A percentile compares a stretch with the other conserved stretches of the same genome.
Conservation (phyloP, 2,329 filamentous ascomycete genomes). For the Ophiostoma montium region DNA sequence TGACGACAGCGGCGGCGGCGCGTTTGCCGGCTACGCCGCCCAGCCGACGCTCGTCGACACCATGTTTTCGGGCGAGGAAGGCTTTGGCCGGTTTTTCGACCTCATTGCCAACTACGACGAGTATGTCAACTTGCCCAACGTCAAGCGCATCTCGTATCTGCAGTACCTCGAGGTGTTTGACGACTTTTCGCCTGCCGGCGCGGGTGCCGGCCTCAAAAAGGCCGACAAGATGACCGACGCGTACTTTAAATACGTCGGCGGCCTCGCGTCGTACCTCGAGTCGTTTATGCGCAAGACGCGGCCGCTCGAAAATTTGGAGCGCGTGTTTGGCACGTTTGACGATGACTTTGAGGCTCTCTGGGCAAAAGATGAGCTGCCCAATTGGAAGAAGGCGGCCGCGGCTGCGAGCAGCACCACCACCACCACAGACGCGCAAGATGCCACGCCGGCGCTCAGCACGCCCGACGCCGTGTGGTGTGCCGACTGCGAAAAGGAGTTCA, state of each 20-base stretch:
- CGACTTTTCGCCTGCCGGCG: slow-evolving; percentile 66
- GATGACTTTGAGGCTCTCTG: slow-evolving; percentile 73
- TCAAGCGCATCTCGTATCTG: slow-evolving; percentile 75
- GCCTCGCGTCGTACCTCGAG: slow-evolving; percentile 72
- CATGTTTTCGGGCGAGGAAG: slow-evolving; percentile 93
- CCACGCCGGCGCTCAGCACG: slow-evolving; percentile 17
- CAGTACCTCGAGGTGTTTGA: slow-evolving; percentile 92
- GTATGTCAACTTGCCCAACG: slow-evolving; percentile 76
- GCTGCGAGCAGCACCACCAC: slow-evolving; percentile 9
- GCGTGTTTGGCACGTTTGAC: slow-evolving; percentile 62
- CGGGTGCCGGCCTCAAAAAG: slow-evolving; percentile 35
- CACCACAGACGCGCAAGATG: neutral
- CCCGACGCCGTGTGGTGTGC: slow-evolving; percentile 71
- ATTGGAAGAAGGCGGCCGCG: slow-evolving; percentile 40
- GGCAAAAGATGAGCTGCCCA: slow-evolving; percentile 63
- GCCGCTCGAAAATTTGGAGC: slow-evolving; percentile 75
- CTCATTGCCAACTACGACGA: slow-evolving; percentile 71
- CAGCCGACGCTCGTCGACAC: slow-evolving; percentile 61
- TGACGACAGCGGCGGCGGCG: neutral
- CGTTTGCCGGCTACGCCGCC: too few species aligned
- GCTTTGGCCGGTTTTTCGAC: slow-evolving; percentile 85
- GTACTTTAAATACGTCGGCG: slow-evolving; percentile 80
- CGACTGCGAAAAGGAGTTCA: slow-evolving; percentile 89
- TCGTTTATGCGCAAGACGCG: slow-evolving; percentile 72
- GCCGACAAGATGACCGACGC: slow-evolving; percentile 79